These are phyloP conservation scores for Cercospora berteroae DNA, from an alignment of 2,329 filamentous ascomycete genomes.

Conservation along the genomic window DNA sequence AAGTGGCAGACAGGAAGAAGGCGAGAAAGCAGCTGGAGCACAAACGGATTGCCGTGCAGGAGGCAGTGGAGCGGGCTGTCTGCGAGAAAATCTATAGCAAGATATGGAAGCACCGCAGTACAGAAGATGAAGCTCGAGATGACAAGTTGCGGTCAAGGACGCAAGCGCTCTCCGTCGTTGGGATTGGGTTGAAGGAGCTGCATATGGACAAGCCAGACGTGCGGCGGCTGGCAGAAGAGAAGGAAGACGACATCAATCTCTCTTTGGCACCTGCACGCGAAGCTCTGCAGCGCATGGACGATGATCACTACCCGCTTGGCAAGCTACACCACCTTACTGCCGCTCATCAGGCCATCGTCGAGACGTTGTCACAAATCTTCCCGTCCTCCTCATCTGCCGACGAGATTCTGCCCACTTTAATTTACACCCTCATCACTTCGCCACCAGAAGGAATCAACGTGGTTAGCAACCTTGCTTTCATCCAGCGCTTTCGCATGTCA, in stretches of 20 bases:
- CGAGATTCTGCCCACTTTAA: constrained; percentile 93
- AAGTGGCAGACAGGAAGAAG: constrained; percentile 76
- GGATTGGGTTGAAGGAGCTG: constrained; percentile 82
- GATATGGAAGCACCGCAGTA: constrained; percentile 87
- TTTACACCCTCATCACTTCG: constrained; percentile 90
- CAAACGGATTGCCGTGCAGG: constrained; percentile 75
- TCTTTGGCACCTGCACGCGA: constrained; percentile 67
- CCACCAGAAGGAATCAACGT: constrained; percentile 81
- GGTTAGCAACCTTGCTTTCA: constrained; percentile 92
- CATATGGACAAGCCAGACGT: constrained; percentile 67
- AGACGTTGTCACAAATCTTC: constrained; percentile 67
- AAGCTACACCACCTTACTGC: constrained; percentile 87
- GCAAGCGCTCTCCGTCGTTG: constrained; percentile 83
- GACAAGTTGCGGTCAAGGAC: constrained; percentile 93
- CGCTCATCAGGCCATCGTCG: constrained; percentile 91
- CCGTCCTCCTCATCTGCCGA: constrained; percentile 84
- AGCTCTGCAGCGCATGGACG: constrained; percentile 77
- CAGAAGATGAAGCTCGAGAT: constrained; percentile 90
- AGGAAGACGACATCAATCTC: constrained; percentile 65
- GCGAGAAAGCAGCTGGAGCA: constrained; percentile 74
- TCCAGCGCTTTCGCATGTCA: constrained; percentile 84
- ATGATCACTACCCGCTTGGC: constrained; percentile 81
- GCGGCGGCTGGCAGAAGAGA: constrained; percentile 54
- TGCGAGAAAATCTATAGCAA: constrained; percentile 63
- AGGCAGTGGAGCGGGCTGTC: constrained; percentile 77